phyloP scores from a whole-genome alignment of 2,329 filamentous ascomycete species.

The Cladophialophora chaetospira region DNA sequence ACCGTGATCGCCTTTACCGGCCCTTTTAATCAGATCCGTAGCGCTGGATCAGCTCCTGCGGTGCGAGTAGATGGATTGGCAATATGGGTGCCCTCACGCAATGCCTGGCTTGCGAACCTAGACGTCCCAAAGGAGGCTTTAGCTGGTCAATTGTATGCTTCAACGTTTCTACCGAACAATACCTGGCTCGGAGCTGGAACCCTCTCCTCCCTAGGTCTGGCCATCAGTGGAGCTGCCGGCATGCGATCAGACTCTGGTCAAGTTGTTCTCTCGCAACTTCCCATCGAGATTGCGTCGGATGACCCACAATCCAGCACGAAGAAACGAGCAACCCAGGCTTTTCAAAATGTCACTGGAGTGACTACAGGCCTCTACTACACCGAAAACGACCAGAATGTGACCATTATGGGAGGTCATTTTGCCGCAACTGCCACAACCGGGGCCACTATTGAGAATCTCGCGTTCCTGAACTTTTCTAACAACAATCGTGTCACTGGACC shows the following conservation, averaged over 20 bases:
- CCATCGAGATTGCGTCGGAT: slow-evolving; percentile 52
- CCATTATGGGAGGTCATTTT: slow-evolving; percentile 87
- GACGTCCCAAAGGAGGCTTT: slow-evolving; percentile 64
- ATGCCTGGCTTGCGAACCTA: slow-evolving; percentile 83
- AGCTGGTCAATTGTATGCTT: slow-evolving; percentile 70
- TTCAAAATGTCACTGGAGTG: slow-evolving; percentile 52
- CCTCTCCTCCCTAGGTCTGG: slow-evolving; percentile 72
- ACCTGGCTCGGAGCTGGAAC: slow-evolving; percentile 77
- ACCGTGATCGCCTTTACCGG: slow-evolving; percentile 78
- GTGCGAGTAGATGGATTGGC: slow-evolving; percentile 74
- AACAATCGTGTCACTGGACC: slow-evolving; percentile 69
- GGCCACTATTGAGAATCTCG: slow-evolving; percentile 73
- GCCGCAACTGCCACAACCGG: slow-evolving; percentile 68
- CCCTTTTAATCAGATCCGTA: slow-evolving; percentile 71
- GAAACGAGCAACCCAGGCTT: slow-evolving; percentile 37
- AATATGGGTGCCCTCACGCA: slow-evolving; percentile 83
- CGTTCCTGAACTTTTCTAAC: slow-evolving; percentile 77
- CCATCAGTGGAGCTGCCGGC: slow-evolving; percentile 71
- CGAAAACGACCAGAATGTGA: slow-evolving; percentile 71
- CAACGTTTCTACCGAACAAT: slow-evolving; percentile 64
- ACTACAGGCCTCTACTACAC: slow-evolving; percentile 77
- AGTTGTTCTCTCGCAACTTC: slow-evolving; percentile 44
- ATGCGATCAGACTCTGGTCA: slow-evolving; percentile 48
- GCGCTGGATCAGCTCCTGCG: slow-evolving; percentile 64
- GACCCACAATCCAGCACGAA: slow-evolving; percentile 29